Conservation (phyloP, 1,139 yeast genomes). For the Blastobotrys proliferans region DNA sequence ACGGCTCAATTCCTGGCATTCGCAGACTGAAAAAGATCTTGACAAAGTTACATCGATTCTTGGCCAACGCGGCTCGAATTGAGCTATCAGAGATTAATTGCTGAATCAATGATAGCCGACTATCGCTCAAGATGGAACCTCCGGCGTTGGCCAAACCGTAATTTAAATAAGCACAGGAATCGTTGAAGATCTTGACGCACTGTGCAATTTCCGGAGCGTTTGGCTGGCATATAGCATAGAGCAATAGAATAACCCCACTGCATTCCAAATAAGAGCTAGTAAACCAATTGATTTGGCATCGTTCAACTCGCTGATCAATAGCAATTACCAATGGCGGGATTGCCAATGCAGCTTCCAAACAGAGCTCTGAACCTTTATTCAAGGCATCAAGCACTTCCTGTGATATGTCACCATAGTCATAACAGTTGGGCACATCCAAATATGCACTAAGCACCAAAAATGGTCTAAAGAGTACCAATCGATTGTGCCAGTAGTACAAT, state of each 20-base stretch:
- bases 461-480: slow-evolving; percentile 82
- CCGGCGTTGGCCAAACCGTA: not conserved
- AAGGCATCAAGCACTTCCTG: slow-evolving; percentile 7
- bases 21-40: slow-evolving; percentile 8
- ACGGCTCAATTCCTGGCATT: slow-evolving; percentile 2
- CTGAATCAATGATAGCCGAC: slow-evolving; percentile 1
- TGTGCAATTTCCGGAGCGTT: not conserved
- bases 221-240: slow-evolving; percentile 9
- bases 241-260: slow-evolving; percentile 6
- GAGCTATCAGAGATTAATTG: not conserved
- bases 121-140: not conserved
- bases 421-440: slow-evolving; percentile 8
- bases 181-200: slow-evolving; percentile 4
- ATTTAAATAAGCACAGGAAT: slow-evolving; percentile 2
- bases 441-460: slow-evolving; percentile 36
- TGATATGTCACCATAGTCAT: slow-evolving; percentile 7
- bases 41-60: slow-evolving; percentile 10
- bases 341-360: slow-evolving; percentile 14
- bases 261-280: slow-evolving; percentile 14
- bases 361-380: slow-evolving; percentile 7
- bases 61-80: slow-evolving; percentile 8
- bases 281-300: slow-evolving; percentile 17
- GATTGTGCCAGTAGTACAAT: slow-evolving; percentile 62
- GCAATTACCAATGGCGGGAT: slow-evolving; percentile 11
- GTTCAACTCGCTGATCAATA: slow-evolving; percentile 12